Base-by-base conservation (phyloP, 805 yeast species). In the Priceomyces melissophilus region DNA sequence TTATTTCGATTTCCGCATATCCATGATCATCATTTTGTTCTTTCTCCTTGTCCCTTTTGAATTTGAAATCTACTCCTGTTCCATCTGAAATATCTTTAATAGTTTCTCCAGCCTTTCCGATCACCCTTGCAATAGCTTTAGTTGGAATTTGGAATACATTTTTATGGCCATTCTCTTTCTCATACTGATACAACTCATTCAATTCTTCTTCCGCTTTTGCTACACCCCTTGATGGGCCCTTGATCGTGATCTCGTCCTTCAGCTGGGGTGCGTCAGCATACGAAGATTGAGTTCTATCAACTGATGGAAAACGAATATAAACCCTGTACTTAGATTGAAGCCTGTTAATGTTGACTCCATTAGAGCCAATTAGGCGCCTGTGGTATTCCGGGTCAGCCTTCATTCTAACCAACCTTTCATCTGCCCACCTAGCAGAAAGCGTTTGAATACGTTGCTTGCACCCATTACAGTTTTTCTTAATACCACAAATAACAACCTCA, bases 221-320 rank as follows among this genome's bases (percentile, higher is more conserved):
- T 27, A 86, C 98, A 51, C 91, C 93, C 63, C 82, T 84, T 17
- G 97, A 86, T 37, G 97, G 95, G 41, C 97, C 97, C 55, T 82
- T 81, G 43, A 91, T 76, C 25, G 75, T 68, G 32, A 84, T 81
- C 51, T 86, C 93, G 55, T 79, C 76, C 53, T 71, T 68, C 42
- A 69, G 71, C 30, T 69, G 71, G 28, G 74, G 71, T 2, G 71
- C 60, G 47, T 70, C 74, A 33, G 54, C 46, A 38, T 45, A 53
- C 10, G 47, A 32, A 6, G 52, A 42, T 33, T 25, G 31, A 42
- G 46, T 33, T 29, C 31, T 65, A 58, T 47, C 75, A 63, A 52
- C 47, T 15, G 61, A 46, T 28, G 95, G 95, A 73, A 93, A 88
- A 53, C 78, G 72, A 53, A 93, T 84, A 46, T 72, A 71, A 31